Evolutionary conservation across 495 filamentous ascomycete genomes (phyloP), one percentile per base, ranked within the genome.

Genomic region (Lineolata rhizophorae): DNA sequence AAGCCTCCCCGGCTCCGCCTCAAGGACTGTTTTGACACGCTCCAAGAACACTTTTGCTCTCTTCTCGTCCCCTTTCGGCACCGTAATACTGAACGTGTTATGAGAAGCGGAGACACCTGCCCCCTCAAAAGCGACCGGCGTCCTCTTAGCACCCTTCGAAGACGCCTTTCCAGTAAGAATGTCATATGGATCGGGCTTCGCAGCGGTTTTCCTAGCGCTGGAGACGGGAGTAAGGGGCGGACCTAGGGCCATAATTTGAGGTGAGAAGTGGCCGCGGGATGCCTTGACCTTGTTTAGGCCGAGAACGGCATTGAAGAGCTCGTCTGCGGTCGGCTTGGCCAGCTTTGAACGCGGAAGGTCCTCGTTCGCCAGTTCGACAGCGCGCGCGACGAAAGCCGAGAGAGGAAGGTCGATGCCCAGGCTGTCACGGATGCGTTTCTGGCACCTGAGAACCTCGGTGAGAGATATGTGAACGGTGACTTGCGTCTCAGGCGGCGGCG

Each of bases 261-360:
- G 83, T 2, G 71, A 51, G 44, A 76, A 92, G 30, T 54, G 52
- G 1, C 72, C 72, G 17, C 59, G 57, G 1, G 62, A 60, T 14
- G 64, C 63, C 19, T 30, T 25, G 5, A 69, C 54, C 40, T 67
- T 69, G 35, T 73, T 63, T 2, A 79, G 52, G 15, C 85, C 85
- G 8, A 97, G 64, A 11, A 97, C 56, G 45, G 84, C 67, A 45
- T 92, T 67, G 52, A 95, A 94, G 4, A 97, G 62, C 40, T 93
- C 81, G 43, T 87, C 70, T 4, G 72, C 56, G 1, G 75, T 70
- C 15, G 72, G 71, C 39, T 67, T 61, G 19, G 60, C 53, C n/a
- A n/a, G n/a, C 30, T 64, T 52, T 2, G 71, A 61, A 10, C 64
- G 58, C 4, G 90, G 90, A 2, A 94, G 64, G 20, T 74, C 64